phyloP scores from a whole-genome alignment of 306 rosid species.

The Citrullus amarus region DNA sequence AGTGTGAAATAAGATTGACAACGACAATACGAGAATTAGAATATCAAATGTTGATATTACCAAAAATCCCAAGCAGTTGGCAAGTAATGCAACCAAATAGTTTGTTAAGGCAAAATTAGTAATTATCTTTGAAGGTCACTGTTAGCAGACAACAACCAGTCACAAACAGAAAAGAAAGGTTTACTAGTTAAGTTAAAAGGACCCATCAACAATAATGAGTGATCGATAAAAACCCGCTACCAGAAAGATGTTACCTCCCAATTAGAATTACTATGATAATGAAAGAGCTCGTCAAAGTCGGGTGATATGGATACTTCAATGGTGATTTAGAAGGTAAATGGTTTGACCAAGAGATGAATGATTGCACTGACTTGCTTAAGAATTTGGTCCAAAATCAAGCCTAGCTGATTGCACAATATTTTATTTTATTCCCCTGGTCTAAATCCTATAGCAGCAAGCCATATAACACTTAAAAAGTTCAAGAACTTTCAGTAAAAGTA shows the following conservation, averaged over 20 bases:
- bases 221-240: conserved; percentile 6
- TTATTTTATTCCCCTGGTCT: conserved; percentile 18
- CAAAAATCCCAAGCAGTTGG: background rate
- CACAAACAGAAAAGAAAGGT: background rate
- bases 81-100: background rate
- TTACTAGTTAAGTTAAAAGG: conserved; percentile 2
- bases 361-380: background rate
- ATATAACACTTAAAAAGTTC: background rate
- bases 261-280: background rate
- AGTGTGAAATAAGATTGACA: background rate
- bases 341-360: conserved; percentile 7
- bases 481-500: background rate
- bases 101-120: background rate
- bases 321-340: background rate
- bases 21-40: background rate
- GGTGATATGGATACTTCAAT: background rate
- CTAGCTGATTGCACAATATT: conserved; percentile 12
- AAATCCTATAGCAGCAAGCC: conserved; percentile 5
- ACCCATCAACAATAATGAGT: background rate
- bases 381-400: background rate
- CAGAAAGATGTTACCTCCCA: background rate
- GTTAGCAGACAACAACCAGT: conserved; percentile 3
- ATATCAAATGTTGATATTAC: background rate
- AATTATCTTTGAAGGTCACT: conserved; percentile 3
- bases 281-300: background rate